Evolutionary conservation across 108 stramenopile species (phyloP).

Genomic region (Asterionellopsis glacialis): DNA sequence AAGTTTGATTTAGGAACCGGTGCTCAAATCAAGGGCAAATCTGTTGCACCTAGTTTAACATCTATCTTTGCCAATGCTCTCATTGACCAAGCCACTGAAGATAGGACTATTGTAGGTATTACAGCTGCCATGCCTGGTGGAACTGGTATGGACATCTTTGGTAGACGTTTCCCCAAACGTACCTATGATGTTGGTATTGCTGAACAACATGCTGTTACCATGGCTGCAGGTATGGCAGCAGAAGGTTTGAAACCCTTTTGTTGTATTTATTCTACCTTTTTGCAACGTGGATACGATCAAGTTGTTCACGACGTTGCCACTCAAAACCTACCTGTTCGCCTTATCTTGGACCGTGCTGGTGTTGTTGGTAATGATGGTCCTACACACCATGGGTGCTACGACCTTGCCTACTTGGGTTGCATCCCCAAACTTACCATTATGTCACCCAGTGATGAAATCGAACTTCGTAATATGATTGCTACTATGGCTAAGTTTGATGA

Average conservation of each 20-base stretch:
- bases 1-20: conserved; percentile 96
- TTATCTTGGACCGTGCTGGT: conserved; percentile 94
- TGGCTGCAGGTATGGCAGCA: conserved; percentile 95
- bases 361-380: conserved; percentile 97
- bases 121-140: conserved; percentile 99
- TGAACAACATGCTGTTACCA: conserved; percentile 97
- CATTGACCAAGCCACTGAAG: conserved; percentile 88
- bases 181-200: conserved; percentile 98
- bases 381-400: conserved; percentile 95
- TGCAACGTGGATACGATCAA: conserved; percentile 98
- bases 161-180: conserved; percentile 91
- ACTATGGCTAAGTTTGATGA: conserved; percentile 88
- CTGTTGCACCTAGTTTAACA: conserved; percentile 76
- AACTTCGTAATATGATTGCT: conserved; percentile 92
- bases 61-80: conserved; percentile 92
- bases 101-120: conserved; percentile 90
- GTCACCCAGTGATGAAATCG: conserved; percentile 93
- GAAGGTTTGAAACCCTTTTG: conserved; percentile 97
- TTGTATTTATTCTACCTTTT: conserved; percentile 95
- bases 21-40: conserved; percentile 82
- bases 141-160: conserved; percentile 98
- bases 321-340: conserved; percentile 93
- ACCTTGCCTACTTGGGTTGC: conserved; percentile 89
- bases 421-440: conserved; percentile 94
- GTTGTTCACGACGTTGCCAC: conserved; percentile 96